These are phyloP conservation scores for Petunia axillaris DNA, from an alignment of 257 asterid species.

Conservation along the genomic window DNA sequence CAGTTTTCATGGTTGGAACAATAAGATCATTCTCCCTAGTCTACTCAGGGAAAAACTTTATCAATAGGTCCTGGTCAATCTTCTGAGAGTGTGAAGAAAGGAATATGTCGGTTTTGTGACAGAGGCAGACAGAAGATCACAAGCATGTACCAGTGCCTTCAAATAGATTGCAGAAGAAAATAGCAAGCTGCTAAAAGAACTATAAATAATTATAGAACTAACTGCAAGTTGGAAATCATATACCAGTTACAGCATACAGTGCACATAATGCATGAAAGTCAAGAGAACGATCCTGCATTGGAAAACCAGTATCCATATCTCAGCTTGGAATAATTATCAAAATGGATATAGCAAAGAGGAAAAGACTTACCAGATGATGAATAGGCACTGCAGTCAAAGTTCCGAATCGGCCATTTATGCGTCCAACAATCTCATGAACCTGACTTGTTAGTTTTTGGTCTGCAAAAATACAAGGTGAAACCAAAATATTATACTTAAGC, in stretches of 20 bases:
- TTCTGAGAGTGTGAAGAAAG: neutral
- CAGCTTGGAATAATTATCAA: neutral
- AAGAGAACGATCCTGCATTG: slow-evolving; percentile 92
- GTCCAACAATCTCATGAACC: slow-evolving; percentile 98
- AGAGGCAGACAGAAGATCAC: neutral
- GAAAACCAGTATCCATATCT: slow-evolving; percentile 7
- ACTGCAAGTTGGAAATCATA: slow-evolving; percentile 25
- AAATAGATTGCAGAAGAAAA: slow-evolving; percentile 1
- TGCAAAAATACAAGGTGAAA: slow-evolving; percentile 40
- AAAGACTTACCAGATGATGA: slow-evolving; percentile 86
- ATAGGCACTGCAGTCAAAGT: slow-evolving; percentile 84
- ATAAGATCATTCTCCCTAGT: neutral
- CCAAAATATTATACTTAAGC: slow-evolving; percentile 13
- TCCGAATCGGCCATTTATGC: slow-evolving; percentile 98
- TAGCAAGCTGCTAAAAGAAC: slow-evolving; percentile 7
- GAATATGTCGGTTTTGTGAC: neutral
- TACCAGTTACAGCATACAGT: slow-evolving; percentile 95
- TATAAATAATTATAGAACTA: neutral
- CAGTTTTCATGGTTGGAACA: neutral
- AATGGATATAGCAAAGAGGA: slow-evolving; percentile 5
- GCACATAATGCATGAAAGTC: slow-evolving; percentile 92
- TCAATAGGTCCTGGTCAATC: neutral
- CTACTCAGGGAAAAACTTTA: neutral
- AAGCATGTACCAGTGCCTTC: slow-evolving; percentile 15
- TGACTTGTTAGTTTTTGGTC: slow-evolving; percentile 98